phyloP scores from a whole-genome alignment of 345 rosid species.

The Geranium rotundifolium region DNA sequence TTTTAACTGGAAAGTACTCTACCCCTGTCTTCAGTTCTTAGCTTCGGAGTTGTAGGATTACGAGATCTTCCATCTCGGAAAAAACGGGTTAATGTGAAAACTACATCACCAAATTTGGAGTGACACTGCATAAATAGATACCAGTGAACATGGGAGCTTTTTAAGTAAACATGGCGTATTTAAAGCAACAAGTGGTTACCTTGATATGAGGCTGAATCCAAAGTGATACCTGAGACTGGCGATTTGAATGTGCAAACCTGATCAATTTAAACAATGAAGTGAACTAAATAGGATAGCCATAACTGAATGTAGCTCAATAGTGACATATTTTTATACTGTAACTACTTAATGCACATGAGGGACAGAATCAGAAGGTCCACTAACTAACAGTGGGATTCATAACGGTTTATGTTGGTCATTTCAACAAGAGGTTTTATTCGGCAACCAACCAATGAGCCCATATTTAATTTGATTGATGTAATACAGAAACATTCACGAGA shows the following conservation, averaged over 20 bases:
- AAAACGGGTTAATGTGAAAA: constrained; percentile 72
- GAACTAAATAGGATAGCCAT: constrained; percentile 6
- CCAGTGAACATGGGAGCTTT: constrained; percentile 12
- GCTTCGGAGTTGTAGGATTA: constrained; percentile 25
- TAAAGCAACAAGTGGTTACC: constrained; percentile 29
- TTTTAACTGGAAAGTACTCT: constrained; percentile 18
- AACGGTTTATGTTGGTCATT: no score
- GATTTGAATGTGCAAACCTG: constrained; percentile 69
- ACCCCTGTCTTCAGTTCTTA: constrained; percentile 32
- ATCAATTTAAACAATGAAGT: constrained; percentile 16
- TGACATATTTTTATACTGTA: not conserved
- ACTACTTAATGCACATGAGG: not conserved
- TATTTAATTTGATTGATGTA: no score
- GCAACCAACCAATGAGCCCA: not conserved
- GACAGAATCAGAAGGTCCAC: not conserved
- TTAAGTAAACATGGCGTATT: constrained; percentile 7
- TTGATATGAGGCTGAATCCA: constrained; percentile 89
- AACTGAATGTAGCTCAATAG: constrained; percentile 6
- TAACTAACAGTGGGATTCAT: no score
- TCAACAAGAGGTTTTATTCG: not conserved
- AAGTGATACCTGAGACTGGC: constrained; percentile 69
- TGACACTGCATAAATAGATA: constrained; percentile 51
- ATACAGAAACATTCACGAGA: not conserved
- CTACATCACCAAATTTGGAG: constrained; percentile 70
- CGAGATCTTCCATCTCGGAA: constrained; percentile 48